A percentile compares a stretch with the other conserved stretches of the same genome.
phyloP scores from a whole-genome alignment of 2,329 filamentous ascomycete genomes.

The Diplodia intermedia region DNA sequence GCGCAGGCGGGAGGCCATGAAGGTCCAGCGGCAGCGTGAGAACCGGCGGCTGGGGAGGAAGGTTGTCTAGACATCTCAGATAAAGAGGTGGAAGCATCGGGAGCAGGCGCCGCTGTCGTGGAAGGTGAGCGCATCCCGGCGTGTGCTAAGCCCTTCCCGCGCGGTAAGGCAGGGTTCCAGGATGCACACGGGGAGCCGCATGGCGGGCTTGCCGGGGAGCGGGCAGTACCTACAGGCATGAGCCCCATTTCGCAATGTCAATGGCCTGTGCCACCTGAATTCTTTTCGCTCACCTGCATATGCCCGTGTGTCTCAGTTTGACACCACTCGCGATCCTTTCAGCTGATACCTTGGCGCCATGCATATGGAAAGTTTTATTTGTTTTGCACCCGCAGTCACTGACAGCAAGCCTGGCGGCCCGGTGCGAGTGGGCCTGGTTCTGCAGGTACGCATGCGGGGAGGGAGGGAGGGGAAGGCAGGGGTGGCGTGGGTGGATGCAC shows the following conservation, averaged over 20 bases:
- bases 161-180: constrained; percentile 22
- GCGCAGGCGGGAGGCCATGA: constrained; percentile 64
- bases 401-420: constrained; percentile 7
- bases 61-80: constrained; percentile 33
- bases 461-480: constrained; percentile 15
- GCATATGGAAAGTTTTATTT: constrained; percentile 21
- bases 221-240: constrained; percentile 23
- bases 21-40: constrained; percentile 65
- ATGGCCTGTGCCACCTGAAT: constrained; percentile 12
- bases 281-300: constrained; percentile 28
- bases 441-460: constrained; percentile 28
- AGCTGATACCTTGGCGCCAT: constrained; percentile 3
- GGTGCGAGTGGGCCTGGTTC: constrained; percentile 13
- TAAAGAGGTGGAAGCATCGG: constrained; percentile 18
- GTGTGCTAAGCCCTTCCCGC: constrained; percentile 13
- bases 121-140: constrained; percentile 11
- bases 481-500: constrained; percentile 11
- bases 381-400: constrained; percentile 17
- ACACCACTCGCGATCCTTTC: constrained; percentile 11
- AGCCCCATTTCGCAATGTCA: constrained; percentile 28
- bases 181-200: constrained; percentile 26
- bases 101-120: constrained; percentile 5
- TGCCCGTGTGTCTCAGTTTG: constrained; percentile 21
- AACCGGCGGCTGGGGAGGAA: constrained; percentile 60
- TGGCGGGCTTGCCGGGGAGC: constrained; percentile 18